phyloP scores from a whole-genome alignment of 2,329 filamentous ascomycete genomes.

The Thelonectria olida region DNA sequence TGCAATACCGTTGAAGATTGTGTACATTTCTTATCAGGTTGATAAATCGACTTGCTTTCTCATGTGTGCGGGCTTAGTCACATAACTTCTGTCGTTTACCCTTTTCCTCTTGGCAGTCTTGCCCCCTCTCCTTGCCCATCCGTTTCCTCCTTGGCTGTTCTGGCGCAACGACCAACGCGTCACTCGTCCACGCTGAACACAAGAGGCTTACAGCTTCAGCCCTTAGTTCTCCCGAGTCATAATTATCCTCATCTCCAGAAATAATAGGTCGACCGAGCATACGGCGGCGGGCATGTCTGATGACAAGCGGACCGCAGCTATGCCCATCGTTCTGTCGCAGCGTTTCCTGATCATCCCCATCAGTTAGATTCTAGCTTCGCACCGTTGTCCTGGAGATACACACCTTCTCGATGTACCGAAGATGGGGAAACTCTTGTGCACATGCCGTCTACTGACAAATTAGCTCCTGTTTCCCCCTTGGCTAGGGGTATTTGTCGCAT shows the following conservation, averaged over 20 bases:
- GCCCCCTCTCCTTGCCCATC: neutral
- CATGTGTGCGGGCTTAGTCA: too few species aligned
- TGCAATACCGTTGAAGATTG: too few species aligned
- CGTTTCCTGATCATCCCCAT: neutral
- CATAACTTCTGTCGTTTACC: neutral
- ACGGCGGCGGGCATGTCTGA: neutral
- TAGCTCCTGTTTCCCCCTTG: neutral
- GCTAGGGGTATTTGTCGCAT: neutral
- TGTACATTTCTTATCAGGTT: too few species aligned
- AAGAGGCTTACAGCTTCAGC: neutral
- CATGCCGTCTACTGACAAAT: neutral
- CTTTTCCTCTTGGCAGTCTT: neutral
- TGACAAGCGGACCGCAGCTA: neutral
- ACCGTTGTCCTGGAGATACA: neutral
- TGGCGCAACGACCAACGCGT: neutral
- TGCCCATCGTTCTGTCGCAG: neutral
- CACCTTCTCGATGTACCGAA: neutral
- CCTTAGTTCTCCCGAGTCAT: neutral
- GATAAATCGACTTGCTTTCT: too few species aligned
- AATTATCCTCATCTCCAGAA: neutral
- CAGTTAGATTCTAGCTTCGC: neutral
- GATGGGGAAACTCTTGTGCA: neutral
- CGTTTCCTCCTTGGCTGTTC: neutral
- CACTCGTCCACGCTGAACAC: neutral
- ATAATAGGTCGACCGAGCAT: neutral